Evolutionary conservation across 148 eudicot species (phyloP), one percentile per base, ranked within the genome.

Genomic region (Fagopyrum esculentum): DNA sequence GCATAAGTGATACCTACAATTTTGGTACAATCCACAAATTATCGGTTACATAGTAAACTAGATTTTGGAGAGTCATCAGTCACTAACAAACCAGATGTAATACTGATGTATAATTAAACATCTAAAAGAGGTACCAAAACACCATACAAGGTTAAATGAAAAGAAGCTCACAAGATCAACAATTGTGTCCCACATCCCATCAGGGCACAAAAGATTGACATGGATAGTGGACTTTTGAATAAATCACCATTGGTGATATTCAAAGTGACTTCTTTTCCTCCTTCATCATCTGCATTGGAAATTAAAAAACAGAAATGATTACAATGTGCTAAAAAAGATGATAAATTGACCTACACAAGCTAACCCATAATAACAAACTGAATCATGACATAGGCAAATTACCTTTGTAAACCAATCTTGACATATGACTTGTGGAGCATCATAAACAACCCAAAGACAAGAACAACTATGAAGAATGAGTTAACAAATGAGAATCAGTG

Each of bases 111-210:
- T 30, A 1, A 29, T 29, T 29, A 11, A 30, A 30, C 7, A 19
- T 3, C 45, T 29, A 63, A 22, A 30, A 70, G 73, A 70, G 16
- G 10, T 2, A 45, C 4, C 13, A 22, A 16, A 70, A 70, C 29
- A 40, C 45, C 72, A 12, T 30, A 44, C n/a, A 16, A 45, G 11
- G 19, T 16, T 19, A 6, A 45, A n/a, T 6, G 73, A 70, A 70
- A 45, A 19, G 73, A 70, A 44, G 73, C 89, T 86, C 86, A 93
- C 98, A 90, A 61, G 45, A 84, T 84, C 87, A 93, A 76, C 64
- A 90, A 73, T 64, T 93, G 98, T 48, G 91, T 81, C 43, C 98
- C 98, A 83, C 84, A 77, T 73, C 98, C 98, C 82, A 93, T 75
- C 76, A 87, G 75, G 74, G 96, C 96, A 82, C 84, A 89, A 74